Conservation (phyloP, 2,329 filamentous ascomycete species). For the Diaporthe humulicola region DNA sequence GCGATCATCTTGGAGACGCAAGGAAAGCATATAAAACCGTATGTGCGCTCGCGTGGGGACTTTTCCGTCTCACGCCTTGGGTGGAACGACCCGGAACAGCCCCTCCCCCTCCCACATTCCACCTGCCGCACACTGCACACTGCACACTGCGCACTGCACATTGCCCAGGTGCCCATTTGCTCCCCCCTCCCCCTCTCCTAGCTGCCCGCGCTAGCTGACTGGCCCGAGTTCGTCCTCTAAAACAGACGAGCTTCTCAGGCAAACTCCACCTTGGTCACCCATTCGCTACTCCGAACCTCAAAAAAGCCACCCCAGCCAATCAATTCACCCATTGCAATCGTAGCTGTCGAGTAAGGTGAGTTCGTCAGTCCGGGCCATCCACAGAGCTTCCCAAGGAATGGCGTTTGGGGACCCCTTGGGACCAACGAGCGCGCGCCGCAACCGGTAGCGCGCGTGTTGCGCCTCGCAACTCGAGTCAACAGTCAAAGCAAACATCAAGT, state of each 20-base stretch:
- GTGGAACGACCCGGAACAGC: slow-evolving; percentile 12
- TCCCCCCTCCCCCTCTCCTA: neutral
- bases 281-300: slow-evolving; percentile 39
- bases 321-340: slow-evolving; percentile 38
- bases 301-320: slow-evolving; percentile 40
- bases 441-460: slow-evolving; percentile 20
- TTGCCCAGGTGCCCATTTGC: slow-evolving; percentile 1
- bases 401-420: neutral
- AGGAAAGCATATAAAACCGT: slow-evolving; percentile 13
- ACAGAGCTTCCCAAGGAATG: slow-evolving; percentile 18
- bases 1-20: neutral
- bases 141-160: no score
- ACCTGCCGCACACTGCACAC: neutral
- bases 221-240: slow-evolving; percentile 38
- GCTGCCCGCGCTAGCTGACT: slow-evolving; percentile 36
- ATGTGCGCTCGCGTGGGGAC: slow-evolving; percentile 5
- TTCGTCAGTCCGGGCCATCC: slow-evolving; percentile 20
- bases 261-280: slow-evolving; percentile 40
- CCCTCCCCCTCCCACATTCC: slow-evolving; percentile 30
- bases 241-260: slow-evolving; percentile 37
- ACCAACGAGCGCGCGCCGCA: slow-evolving; percentile 18
- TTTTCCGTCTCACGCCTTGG: slow-evolving; percentile 22
- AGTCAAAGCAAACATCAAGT: slow-evolving; percentile 26
- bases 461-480: slow-evolving; percentile 38
- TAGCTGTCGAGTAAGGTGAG: slow-evolving; percentile 39